Percentiles rank a stretch among this genome's conserved stretches.
Evolutionary conservation across 352 stramenopile species (phyloP).

Genomic region (Globisporangium paroecandrum): DNA sequence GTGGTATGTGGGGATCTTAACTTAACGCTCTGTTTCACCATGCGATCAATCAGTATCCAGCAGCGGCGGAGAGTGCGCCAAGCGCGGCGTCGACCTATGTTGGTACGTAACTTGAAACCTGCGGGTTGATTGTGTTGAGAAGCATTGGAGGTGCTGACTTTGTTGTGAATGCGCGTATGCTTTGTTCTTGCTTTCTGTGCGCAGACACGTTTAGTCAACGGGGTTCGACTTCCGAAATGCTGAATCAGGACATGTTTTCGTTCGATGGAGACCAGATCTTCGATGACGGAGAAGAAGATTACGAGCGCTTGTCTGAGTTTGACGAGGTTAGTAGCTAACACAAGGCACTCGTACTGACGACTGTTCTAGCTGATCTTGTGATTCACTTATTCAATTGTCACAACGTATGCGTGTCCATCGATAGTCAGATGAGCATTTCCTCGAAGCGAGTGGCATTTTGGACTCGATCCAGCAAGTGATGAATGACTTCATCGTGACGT

Average conservation of each 20-base stretch:
- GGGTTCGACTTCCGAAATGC: conserved; percentile 30
- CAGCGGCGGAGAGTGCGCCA: conserved; percentile 21
- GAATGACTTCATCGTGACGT: conserved; percentile 45
- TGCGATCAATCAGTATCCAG: background rate
- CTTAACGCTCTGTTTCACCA: background rate
- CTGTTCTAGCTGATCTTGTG: background rate
- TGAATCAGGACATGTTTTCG: conserved; percentile 33
- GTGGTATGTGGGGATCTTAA: background rate
- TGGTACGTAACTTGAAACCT: conserved; percentile 1
- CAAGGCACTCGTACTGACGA: background rate
- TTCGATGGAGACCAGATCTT: conserved; percentile 42
- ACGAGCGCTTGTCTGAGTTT: conserved; percentile 69
- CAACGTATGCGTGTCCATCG: background rate
- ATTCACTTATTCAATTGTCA: background rate
- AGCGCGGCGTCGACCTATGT: conserved; percentile 35
- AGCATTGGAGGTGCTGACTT: background rate
- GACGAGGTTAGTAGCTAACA: conserved; percentile 41
- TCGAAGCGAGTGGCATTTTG: conserved; percentile 72
- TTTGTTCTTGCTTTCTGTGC: background rate
- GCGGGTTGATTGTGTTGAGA: background rate
- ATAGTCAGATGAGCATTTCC: conserved; percentile 66
- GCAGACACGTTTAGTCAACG: conserved; percentile 44
- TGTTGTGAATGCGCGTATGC: background rate
- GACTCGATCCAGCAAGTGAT: conserved; percentile 83
- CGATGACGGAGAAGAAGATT: conserved; percentile 38